Conservation (phyloP, 192 early-diverging fungal genomes). For the Podila horticola region DNA sequence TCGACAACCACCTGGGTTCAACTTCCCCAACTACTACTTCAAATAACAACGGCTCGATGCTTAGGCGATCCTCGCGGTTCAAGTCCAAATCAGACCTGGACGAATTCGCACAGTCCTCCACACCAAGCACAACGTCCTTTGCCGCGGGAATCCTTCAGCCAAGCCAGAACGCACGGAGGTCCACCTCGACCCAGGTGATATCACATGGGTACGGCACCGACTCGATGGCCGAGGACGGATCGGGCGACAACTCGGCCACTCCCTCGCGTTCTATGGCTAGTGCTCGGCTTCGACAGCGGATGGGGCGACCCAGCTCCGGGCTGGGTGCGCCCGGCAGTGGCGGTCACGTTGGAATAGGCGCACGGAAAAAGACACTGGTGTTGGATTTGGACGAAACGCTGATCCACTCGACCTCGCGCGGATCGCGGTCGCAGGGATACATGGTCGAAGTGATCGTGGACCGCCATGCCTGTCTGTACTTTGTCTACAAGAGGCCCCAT, state of each 20-base stretch:
- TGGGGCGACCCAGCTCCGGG: constrained; percentile 35
- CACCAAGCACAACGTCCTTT: background rate
- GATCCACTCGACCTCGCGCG: constrained; percentile 79
- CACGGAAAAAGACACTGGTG: constrained; percentile 69
- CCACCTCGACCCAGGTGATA: background rate
- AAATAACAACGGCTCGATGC: constrained; percentile 24
- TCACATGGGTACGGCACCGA: constrained; percentile 43
- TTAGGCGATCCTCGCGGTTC: constrained; percentile 42
- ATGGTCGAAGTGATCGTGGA: constrained; percentile 89
- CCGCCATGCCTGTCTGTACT: constrained; percentile 84
- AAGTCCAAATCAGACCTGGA: constrained; percentile 46
- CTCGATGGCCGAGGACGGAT: constrained; percentile 48
- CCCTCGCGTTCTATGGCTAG: constrained; percentile 4
- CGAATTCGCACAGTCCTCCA: constrained; percentile 42
- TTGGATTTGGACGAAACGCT: constrained; percentile 87
- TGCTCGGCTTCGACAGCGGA: constrained; percentile 30
- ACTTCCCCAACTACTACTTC: background rate
- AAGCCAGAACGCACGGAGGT: background rate
- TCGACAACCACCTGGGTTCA: constrained; percentile 38
- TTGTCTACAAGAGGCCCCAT: constrained; percentile 91
- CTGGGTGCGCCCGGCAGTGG: constrained; percentile 5
- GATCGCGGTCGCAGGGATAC: constrained; percentile 72
- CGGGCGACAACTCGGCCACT: constrained; percentile 36
- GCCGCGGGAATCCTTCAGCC: background rate
- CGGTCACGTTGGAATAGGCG: constrained; percentile 11